Evolutionary conservation across 208 protist genomes (phyloP).

Genomic region (Leishmania turanica): DNA sequence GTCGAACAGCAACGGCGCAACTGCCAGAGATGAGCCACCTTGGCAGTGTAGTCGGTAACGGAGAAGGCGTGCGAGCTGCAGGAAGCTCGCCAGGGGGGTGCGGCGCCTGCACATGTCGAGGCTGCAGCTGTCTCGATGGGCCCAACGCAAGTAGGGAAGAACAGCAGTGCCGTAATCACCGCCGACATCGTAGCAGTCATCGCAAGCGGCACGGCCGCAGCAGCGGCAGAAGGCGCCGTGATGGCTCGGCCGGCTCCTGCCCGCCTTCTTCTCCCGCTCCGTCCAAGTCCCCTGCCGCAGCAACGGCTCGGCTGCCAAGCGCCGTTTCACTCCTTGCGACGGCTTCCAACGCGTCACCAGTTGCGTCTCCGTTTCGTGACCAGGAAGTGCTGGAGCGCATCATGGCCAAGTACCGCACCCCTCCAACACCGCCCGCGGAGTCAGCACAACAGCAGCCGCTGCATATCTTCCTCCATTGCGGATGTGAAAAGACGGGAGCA

Average conservation of each 20-base stretch:
- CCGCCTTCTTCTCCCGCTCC: not conserved
- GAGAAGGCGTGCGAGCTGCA: not conserved
- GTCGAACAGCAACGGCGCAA: constrained; percentile 16
- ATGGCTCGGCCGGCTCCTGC: not conserved
- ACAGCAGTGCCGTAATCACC: not conserved
- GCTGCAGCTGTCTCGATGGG: not conserved
- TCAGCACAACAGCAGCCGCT: constrained; percentile 16
- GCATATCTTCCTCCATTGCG: constrained; percentile 46
- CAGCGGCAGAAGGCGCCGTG: not conserved
- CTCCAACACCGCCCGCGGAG: constrained; percentile 5
- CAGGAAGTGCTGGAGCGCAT: constrained; percentile 45
- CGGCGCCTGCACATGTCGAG: not conserved
- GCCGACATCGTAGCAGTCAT: not conserved
- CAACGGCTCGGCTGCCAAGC: constrained; percentile 1
- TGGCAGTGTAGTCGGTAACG: not conserved
- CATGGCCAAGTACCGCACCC: constrained; percentile 26
- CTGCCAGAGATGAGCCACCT: constrained; percentile 14
- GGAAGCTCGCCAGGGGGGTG: not conserved
- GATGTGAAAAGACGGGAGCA: constrained; percentile 1
- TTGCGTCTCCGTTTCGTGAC: constrained; percentile 36
- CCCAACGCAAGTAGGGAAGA: not conserved
- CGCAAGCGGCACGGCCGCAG: not conserved
- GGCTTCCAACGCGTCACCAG: not conserved
- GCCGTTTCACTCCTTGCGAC: constrained; percentile 10
- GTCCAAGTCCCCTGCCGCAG: not conserved